Conservation (phyloP, 768 basidiomycete genomes). For the Ramaria sp. region DNA sequence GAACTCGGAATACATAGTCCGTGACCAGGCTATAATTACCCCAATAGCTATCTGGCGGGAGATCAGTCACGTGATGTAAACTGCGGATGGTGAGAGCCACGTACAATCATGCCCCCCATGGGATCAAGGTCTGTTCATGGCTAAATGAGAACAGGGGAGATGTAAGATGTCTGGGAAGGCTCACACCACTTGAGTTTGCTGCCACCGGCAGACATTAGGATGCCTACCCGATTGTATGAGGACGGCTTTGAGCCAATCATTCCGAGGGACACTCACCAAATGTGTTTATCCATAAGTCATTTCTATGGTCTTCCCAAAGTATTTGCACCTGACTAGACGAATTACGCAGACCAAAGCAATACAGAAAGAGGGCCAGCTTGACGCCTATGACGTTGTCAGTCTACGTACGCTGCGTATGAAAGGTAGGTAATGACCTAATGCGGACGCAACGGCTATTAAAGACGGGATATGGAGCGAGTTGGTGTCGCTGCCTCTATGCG, state of each 20-base stretch:
- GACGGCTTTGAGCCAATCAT: conserved; percentile 4
- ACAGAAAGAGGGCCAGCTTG: conserved; percentile 81
- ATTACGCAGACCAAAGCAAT: conserved; percentile 68
- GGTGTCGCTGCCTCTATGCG: conserved; percentile 39
- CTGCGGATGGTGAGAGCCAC: conserved; percentile 15
- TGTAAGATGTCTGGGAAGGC: conserved; percentile 18
- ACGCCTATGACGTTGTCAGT: conserved; percentile 37
- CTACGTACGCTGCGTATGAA: neutral
- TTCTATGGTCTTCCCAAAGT: conserved; percentile 96
- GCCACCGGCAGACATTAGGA: conserved; percentile 76
- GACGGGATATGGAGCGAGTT: conserved; percentile 70
- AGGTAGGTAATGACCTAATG: conserved; percentile 47
- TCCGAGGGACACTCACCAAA: conserved; percentile 39
- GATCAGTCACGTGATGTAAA: neutral
- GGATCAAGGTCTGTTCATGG: conserved; percentile 54
- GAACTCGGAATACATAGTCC: conserved; percentile 74
- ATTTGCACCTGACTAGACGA: conserved; percentile 87
- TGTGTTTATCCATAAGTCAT: conserved; percentile 79
- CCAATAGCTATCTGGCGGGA: conserved; percentile 59
- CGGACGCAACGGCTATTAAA: conserved; percentile 71
- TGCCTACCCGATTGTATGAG: conserved; percentile 32
- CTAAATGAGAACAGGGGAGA: neutral
- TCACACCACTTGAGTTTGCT: conserved; percentile 75
- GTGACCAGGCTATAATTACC: conserved; percentile 67
- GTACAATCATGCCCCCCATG: conserved; percentile 62